Base-by-base conservation (phyloP, 768 basidiomycete genomes). In the Daedaleopsis sinensis region DNA sequence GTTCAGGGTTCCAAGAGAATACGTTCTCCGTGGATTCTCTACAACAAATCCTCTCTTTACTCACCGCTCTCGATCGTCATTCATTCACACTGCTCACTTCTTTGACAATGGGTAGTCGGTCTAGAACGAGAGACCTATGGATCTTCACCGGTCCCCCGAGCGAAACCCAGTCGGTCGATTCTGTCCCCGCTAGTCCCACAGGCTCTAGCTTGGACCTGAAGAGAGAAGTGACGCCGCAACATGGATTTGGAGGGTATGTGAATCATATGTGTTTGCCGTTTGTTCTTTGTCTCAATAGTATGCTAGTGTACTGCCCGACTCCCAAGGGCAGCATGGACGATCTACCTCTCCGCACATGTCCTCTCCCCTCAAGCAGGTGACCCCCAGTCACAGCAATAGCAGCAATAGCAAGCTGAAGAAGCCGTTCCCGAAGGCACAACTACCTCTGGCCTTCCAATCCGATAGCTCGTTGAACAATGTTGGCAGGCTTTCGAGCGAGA, bases 111-210 rank as follows among this genome's bases (percentile, higher is more conserved):
- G 84, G 84, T n/a, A 82, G 78, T 65, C 88, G 84, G 38, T 90
- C 91, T 21, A 79, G 88, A 62, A 82, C 85, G 50, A 91, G 90
- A 70, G 90, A 92, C 70, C 70, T 92, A 2, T 92, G 90, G 90
- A 77, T 92, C 46, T 92, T 92, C 70, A 84, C 84, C 0, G 87
- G 87, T 21, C 85, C 54, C 24, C 67, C 59, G 3, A 64, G 39
- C 11, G 76, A 76, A 32, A 43, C 68, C 13, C 64, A 67, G 8
- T 61, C 65, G 6, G 69, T 68, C 18, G 78, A 80, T 12, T 79
- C 79, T 3, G 72, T 61, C 35, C 52, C 71, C 1, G 50, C 64
- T 1, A 81, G 74, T 48, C 77, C 73, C 35, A 71, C 70, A 13
- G 72, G 66, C 18, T 79, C 76, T 13, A 74, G 70, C 59, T 52